phyloP scores from a whole-genome alignment of 768 basidiomycete species.

The Trametes elegans region DNA sequence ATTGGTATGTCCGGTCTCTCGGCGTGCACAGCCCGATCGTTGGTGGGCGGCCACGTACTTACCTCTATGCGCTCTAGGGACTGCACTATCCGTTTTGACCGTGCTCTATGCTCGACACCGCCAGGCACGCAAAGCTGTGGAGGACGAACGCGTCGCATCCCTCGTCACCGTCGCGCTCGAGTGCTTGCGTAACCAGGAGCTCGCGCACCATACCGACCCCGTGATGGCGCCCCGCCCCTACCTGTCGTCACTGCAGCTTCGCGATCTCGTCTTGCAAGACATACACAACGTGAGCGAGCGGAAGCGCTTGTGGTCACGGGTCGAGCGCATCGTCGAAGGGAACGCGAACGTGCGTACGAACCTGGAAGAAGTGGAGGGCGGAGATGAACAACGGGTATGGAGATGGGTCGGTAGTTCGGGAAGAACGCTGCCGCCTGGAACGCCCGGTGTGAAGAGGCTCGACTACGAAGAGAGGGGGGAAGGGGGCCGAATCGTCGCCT shows the following conservation, averaged over 20 bases:
- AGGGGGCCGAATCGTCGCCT: constrained; percentile 15
- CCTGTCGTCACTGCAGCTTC: constrained; percentile 82
- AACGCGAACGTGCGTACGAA: constrained; percentile 89
- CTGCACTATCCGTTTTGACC: constrained; percentile 20
- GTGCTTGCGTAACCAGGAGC: constrained; percentile 78
- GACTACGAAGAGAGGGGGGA: constrained; percentile 13
- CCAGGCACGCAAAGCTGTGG: constrained; percentile 50
- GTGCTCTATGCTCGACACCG: constrained; percentile 34
- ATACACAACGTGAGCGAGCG: constrained; percentile 71
- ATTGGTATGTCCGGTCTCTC: constrained; percentile 46
- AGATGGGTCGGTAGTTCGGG: constrained; percentile 73
- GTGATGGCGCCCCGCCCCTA: constrained; percentile 71
- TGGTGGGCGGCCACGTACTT: neutral
- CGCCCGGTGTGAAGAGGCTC: constrained; percentile 13
- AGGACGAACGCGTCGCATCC: constrained; percentile 64
- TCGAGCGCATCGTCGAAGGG: constrained; percentile 82
- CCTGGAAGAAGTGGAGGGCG: constrained; percentile 78
- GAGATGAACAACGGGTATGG: constrained; percentile 91
- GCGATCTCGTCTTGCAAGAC: constrained; percentile 80
- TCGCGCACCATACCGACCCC: constrained; percentile 80
- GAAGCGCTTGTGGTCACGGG: constrained; percentile 73
- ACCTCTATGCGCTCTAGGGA: constrained; percentile 19
- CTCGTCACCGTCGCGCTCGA: constrained; percentile 80
- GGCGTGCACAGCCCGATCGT: constrained; percentile 2
- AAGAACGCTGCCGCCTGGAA: constrained; percentile 23